Evolutionary conservation across 169 alveolate species (phyloP), one percentile per base, ranked within the genome.

Genomic region (Plasmodium yoelii): DNA sequence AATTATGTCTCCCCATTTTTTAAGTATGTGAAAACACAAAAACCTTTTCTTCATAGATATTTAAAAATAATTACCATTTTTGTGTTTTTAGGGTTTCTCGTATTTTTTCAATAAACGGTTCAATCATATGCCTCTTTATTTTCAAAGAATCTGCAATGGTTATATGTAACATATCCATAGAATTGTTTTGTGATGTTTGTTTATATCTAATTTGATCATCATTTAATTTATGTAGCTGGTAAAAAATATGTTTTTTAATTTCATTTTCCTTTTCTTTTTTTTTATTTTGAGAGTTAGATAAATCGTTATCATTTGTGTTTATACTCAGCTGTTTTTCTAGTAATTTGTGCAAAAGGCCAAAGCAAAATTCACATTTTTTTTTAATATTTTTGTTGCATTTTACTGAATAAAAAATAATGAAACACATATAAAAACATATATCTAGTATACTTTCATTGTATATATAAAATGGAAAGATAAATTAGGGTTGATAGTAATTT

Each of bases 101-200:
- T 80, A 80, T 55, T 69, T 80, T 80, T 5, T 46, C 18, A 51
- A 80, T 46, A 42, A 80, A 80, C 5, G 90, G 56, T 10, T 42
- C 10, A 55, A 80, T 80, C 90, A 80, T 80, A 59, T 80, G 61
- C 61, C 51, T 67, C 47, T 80, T 80, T 28, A 80, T 55, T n/a
- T 80, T 67, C 44, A 80, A 70, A 19, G 82, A 44, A 51, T 59
- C 90, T 18, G 70, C 70, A 26, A 80, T 80, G 13, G 82, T 80
- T 53, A 80, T 67, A 46, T 80, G 90, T 42, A 65, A 55, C 26
- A 53, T 39, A 8, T 80, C 70, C 22, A 18, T 69, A 22, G 18
- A 44, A 9, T 80, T 24, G 28, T 26, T 9, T 39, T 22, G 34
- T 24, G 18, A 15, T 19, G 49, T 18, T 18, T 67, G 18, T 13